Evolutionary conservation across 1,284 basidiomycete species (phyloP), one percentile per base, ranked within the genome.

Genomic region (Agaricales sp.): DNA sequence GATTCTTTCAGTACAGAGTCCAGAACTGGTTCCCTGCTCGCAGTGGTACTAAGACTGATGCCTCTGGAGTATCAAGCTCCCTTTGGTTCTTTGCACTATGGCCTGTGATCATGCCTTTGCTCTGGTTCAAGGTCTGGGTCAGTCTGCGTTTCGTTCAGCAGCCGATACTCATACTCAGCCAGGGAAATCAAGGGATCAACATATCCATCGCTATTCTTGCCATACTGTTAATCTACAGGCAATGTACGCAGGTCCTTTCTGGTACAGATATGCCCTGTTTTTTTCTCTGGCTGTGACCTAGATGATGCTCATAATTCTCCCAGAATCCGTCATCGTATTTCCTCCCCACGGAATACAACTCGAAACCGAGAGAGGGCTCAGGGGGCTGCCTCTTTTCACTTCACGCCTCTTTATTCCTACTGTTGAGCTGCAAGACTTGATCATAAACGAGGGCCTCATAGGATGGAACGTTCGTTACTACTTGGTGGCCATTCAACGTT

Each of bases 391-490:
- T 2, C 55, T 82, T 3, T 65, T 66, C 43, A 67, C 67, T 2
- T 70, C 67, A 0, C 72, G 74, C 49, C 73, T 63, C 4, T 87
- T 88, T 59, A 76, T 89, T 55, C 78, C 82, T 4, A 59, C 71
- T 24, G 59, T 67, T 1, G 57, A 61, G 2, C 62, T 88, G 22
- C 68, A 74, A 45, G 82, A 86, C 53, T 68, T 85, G 30, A 57
- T 87, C 26, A 80, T 89, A 48, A 83, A 87, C 56, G 87, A 89
- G 60, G 86, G 78, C 2, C 62, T 88, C 14, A 69, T 63, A 6
- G 65, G 82, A 47, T 89, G 85, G 85, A 68, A 82, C 57, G 71
- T 87, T 14, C 72, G 77, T 13, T 85, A 77, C 57, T 87, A 86
- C 58, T 64, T 87, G 8, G 78, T 73, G 2, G 70, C 71, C 14